Conservation (phyloP, 1,139 yeast species). For the Pichia kudriavzevii region DNA sequence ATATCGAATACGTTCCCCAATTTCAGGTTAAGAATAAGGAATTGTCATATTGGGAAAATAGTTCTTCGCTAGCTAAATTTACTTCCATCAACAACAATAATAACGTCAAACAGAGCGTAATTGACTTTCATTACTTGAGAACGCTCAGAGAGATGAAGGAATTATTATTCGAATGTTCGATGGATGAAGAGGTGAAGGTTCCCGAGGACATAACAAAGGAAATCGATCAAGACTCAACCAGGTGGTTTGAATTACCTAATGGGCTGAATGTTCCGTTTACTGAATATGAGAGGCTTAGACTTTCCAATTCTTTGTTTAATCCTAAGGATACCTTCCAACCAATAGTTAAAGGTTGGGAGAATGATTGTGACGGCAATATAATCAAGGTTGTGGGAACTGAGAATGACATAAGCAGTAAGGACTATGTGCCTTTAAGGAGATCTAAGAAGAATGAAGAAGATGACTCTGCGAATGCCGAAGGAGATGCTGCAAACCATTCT, state of each 20-base stretch:
- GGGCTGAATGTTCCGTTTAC: constrained; percentile 47
- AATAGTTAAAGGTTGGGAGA: constrained; percentile 28
- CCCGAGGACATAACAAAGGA: constrained; percentile 6
- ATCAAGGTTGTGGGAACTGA: constrained; percentile 22
- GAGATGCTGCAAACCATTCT: constrained; percentile 19
- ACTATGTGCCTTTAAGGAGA: constrained; percentile 68
- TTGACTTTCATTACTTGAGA: constrained; percentile 27
- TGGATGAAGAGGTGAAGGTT: constrained; percentile 19
- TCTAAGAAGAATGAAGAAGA: constrained; percentile 34
- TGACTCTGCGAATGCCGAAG: constrained; percentile 19
- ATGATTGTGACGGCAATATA: constrained; percentile 24
- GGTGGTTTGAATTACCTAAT: constrained; percentile 79
- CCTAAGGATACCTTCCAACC: constrained; percentile 35
- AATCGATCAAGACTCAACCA: constrained; percentile 28
- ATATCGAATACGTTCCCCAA: constrained; percentile 27
- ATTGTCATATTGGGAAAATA: constrained; percentile 26
- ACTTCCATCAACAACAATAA: constrained; percentile 27
- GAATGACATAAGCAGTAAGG: constrained; percentile 32
- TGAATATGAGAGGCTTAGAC: constrained; percentile 51
- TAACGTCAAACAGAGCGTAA: constrained; percentile 35
- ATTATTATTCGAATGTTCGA: constrained; percentile 31
- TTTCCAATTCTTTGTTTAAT: constrained; percentile 71
- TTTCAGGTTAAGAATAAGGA: constrained; percentile 33
- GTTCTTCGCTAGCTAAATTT: constrained; percentile 24
- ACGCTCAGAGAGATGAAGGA: constrained; percentile 58